Base-by-base conservation (phyloP, 345 rosid genomes). In the Eucalyptus erythrocorys region DNA sequence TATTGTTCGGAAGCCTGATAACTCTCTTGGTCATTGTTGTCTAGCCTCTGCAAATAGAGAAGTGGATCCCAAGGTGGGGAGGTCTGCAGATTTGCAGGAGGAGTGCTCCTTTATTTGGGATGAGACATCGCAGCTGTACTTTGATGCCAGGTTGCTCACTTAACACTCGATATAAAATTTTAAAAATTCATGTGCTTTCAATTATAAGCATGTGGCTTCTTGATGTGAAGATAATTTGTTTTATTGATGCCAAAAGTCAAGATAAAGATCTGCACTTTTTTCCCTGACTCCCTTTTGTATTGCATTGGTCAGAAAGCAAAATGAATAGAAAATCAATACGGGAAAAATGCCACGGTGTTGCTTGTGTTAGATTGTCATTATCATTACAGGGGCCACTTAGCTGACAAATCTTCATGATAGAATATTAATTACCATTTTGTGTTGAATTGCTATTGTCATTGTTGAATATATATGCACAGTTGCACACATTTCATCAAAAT, bases 101-200 rank as follows among this genome's bases (percentile, higher is more conserved):
- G 93, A 90, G 66, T 88, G 90, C 90, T 89, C 89, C 47, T 96
- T 93, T 89, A 92, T 92, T 26, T 96, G 99, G 99, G 97, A 96
- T 71, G 93, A 89, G 87, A 88, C 93, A 27, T 81, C 91, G 3
- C 94, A 90, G 87, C 95, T 96, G 80, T 95, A 94, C 87, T 88
- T 94, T 88, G 97, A 96, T 90, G 92, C 96, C 92, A 94, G 99
- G 98, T 91, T 40, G 47, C 30, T 76, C 84, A 6, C 84, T 76
- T 40, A 21, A 24, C 30, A 40, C 84, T 76, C 0, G 16, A 76
- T 76, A 76, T 76, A 43, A 40, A 76, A 76, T 76, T 26, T 76
- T 40, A 11, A 21, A 40, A 76, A 76, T 76, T 76, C 84, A 40
- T 6, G 47, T 11, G 4, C 26, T 71, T 76, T 76, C 47, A 37